phyloP scores from a whole-genome alignment of 805 yeast genomes.

The Spathaspora arborariae region DNA sequence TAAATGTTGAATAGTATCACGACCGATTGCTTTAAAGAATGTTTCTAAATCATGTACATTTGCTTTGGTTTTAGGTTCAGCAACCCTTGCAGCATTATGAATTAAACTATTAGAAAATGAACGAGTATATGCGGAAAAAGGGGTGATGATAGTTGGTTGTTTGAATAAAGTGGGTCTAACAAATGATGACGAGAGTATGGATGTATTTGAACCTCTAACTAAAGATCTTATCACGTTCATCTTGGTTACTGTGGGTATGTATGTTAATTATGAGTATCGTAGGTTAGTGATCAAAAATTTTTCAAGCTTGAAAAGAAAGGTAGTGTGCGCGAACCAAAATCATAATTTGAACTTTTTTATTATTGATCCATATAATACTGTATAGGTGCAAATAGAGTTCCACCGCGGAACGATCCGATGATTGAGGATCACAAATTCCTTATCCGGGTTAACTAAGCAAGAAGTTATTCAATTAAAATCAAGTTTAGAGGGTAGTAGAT shows the following conservation, averaged over 20 bases:
- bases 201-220: not conserved
- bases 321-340: not conserved
- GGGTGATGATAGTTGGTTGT: not conserved
- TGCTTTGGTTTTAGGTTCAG: conserved; percentile 27
- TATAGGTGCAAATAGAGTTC: no score
- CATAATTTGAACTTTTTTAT: no score
- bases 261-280: not conserved
- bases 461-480: no score
- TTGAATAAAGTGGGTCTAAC: not conserved
- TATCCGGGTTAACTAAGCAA: no score
- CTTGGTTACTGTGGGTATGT: not conserved
- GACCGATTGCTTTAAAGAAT: conserved; percentile 76
- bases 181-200: not conserved
- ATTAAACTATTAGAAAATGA: not conserved
- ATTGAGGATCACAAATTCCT: no score
- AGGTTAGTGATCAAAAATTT: not conserved
- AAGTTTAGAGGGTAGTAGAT: no score
- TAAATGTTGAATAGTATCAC: conserved; percentile 61
- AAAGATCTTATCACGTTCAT: not conserved
- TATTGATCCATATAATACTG: no score
- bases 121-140: not conserved
- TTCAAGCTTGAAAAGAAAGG: not conserved
- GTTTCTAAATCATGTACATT: conserved; percentile 60
- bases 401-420: no score
- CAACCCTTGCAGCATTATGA: not conserved